Percentiles rank a stretch among this genome's conserved stretches.
phyloP scores from a whole-genome alignment of 306 rosid genomes.

The Cucumis sativus region Cucumber_9930_V3 NC_026657.2:33010501-33011000 shows the following conservation, averaged over 20 bases:
- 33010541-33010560: too few species aligned
- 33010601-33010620: neutral
- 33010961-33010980: conserved; percentile 68
- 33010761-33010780: neutral
- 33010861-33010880: conserved; percentile 87
- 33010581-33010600: neutral
- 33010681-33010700: neutral
- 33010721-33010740: neutral
- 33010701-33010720: neutral
- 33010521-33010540: too few species aligned
- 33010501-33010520: too few species aligned
- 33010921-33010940: conserved; percentile 64
- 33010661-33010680: neutral
- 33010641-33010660: neutral
- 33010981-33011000: conserved; percentile 81
- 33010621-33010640: neutral
- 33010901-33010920: conserved; percentile 77
- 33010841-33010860: conserved; percentile 96
- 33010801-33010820: neutral
- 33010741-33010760: neutral
- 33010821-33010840: conserved; percentile 19
- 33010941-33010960: conserved; percentile 61
- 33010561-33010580: neutral
- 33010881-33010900: conserved; percentile 78
- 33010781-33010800: neutral